These are phyloP conservation scores for Megacollybia platyphylla DNA, from an alignment of 1,284 basidiomycete species.

Conservation along the genomic window DNA sequence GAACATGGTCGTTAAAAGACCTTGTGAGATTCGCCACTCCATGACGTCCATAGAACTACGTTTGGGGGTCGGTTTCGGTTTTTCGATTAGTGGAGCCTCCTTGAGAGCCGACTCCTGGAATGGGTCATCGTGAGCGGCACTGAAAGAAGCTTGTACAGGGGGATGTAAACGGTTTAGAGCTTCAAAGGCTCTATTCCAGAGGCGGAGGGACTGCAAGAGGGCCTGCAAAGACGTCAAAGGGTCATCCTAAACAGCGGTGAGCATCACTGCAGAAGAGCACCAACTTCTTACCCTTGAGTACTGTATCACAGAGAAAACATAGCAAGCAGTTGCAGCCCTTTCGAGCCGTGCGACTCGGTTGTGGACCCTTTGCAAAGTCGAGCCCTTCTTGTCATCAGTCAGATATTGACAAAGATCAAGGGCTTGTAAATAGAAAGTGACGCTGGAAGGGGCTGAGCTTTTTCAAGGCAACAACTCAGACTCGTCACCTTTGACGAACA, in stretches of 20 bases:
- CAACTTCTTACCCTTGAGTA: constrained; percentile 40
- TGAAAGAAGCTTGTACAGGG: constrained; percentile 14
- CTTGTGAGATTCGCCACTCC: constrained; percentile 69
- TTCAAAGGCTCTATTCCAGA: constrained; percentile 73
- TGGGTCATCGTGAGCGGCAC: constrained; percentile 37
- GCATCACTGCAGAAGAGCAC: background rate
- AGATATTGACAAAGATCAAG: constrained; percentile 28
- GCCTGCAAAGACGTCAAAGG: constrained; percentile 44
- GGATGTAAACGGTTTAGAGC: constrained; percentile 51
- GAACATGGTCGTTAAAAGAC: constrained; percentile 53
- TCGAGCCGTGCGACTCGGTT: constrained; percentile 48
- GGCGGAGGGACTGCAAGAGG: constrained; percentile 59
- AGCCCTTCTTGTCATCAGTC: constrained; percentile 31
- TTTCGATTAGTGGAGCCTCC: constrained; percentile 13
- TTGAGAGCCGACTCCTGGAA: constrained; percentile 27
- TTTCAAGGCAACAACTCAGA: background rate
- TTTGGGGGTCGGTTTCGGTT: constrained; percentile 13
- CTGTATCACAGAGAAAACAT: constrained; percentile 57
- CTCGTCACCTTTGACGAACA: constrained; percentile 43
- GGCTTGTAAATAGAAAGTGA: constrained; percentile 46
- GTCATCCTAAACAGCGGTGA: constrained; percentile 43
- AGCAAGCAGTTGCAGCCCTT: constrained; percentile 58
- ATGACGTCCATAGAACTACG: constrained; percentile 35
- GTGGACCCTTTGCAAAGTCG: constrained; percentile 45
- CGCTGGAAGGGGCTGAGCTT: constrained; percentile 20